Conservation (phyloP, 2,329 filamentous ascomycete genomes). For the Zelopaecilomyces penicillatus region DNA sequence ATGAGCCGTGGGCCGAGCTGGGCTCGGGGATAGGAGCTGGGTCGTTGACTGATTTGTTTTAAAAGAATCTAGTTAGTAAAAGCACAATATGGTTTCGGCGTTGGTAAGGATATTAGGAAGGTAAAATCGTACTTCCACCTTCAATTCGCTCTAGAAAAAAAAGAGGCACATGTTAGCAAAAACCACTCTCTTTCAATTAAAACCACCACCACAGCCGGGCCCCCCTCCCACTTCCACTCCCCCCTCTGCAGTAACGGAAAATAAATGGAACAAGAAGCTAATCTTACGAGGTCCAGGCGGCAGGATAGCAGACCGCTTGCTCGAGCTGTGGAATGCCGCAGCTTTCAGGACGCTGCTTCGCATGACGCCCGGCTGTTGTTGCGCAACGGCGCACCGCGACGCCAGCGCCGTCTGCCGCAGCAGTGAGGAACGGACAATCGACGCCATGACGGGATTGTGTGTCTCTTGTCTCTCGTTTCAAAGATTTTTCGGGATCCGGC, state of each 20-base stretch:
- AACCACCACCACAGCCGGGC: neutral
- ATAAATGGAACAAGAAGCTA: neutral
- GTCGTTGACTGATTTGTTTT: conserved; percentile 63
- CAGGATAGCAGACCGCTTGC: conserved; percentile 68
- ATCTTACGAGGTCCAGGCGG: conserved; percentile 77
- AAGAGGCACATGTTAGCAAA: conserved; percentile 32
- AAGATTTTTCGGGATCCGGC: neutral
- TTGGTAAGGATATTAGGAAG: neutral
- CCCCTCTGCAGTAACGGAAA: too few species aligned
- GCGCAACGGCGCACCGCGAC: conserved; percentile 28
- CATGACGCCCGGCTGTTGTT: conserved; percentile 15
- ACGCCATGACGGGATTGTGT: conserved; percentile 39
- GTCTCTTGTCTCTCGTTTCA: neutral
- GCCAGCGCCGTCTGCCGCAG: conserved; percentile 44
- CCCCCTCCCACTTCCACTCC: too few species aligned
- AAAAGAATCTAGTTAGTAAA: neutral
- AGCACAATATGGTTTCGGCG: conserved; percentile 6
- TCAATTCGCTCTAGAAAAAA: conserved; percentile 56
- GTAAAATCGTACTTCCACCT: conserved; percentile 56
- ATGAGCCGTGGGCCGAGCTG: conserved; percentile 77
- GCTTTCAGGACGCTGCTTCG: conserved; percentile 40
- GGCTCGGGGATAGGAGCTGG: conserved; percentile 65
- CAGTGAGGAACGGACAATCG: conserved; percentile 45
- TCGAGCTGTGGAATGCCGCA: conserved; percentile 81
- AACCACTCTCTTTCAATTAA: neutral